Evolutionary conservation across 495 filamentous ascomycete species (phyloP), one percentile per base, ranked within the genome.

Genomic region (Neurospora sublineolata): DNA sequence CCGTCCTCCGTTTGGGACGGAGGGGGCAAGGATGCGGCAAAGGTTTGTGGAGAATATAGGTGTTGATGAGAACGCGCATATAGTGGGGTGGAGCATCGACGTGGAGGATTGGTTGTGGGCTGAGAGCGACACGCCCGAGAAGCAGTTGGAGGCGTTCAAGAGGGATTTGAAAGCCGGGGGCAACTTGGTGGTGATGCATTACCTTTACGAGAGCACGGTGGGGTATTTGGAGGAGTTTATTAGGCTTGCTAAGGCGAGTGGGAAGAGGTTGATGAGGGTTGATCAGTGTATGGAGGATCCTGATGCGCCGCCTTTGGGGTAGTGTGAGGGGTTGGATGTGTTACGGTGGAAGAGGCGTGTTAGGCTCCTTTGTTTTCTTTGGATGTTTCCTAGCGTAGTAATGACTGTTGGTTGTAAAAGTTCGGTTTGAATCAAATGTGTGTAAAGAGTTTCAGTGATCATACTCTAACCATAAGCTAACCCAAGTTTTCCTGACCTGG

Each of bases 31-130:
- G 40, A 89, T 90, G 80, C 86, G 91, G 0, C 86, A 92, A 73
- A 84, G 88, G 6, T 81, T 93, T 3, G 86, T 88, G 0, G 80
- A 84, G 0, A 76, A 82, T 11, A 81, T 87, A n/a, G 71, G 73
- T 2, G n/a, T n/a, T n/a, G 0, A 79, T 3, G 75, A 78, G 18
- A 77, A 86, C 67, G 82, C 87, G 0, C 84, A 86, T 71, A 88
- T 93, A 38, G 87, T 93, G 39, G 87, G 87, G 73, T 94, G 91
- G 91, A 89, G 85, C 73, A 88, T 94, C 33, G 91, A 94, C 73
- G 87, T 92, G 42, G 89, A 93, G 80, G 91, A 94, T 79, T 94
- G 91, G 90, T 75, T 91, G 4, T 94, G 90, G 89, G 90, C 88
- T 1, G 79, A 86, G 74, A 84, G 81, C 0, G 69, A 79, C 20